A percentile compares a stretch with the other conserved stretches of the same genome.
Conservation (phyloP, 2,329 filamentous ascomycete species). For the Xylaria digitata region DNA sequence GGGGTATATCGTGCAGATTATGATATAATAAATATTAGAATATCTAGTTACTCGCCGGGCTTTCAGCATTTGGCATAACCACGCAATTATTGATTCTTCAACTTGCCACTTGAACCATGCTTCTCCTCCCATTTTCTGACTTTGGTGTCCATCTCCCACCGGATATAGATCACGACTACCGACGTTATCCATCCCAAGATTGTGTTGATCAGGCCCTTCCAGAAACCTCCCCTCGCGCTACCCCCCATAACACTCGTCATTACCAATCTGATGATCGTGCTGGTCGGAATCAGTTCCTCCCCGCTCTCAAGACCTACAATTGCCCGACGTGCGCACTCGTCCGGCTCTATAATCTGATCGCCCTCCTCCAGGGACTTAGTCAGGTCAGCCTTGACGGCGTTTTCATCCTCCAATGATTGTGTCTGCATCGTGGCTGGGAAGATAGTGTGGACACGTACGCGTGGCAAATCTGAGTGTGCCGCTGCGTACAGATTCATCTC, state of each 20-base stretch:
- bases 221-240: constrained; percentile 48
- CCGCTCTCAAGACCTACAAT: constrained; percentile 71
- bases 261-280: constrained; percentile 67
- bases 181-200: constrained; percentile 51
- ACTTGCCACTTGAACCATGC: constrained; percentile 44
- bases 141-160: constrained; percentile 54
- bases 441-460: constrained; percentile 70
- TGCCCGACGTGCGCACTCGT: constrained; percentile 68
- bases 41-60: too few relatives aligned
- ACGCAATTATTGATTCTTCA: constrained; percentile 5
- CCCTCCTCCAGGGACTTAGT: constrained; percentile 54
- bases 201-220: constrained; percentile 49
- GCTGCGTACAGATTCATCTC: constrained; percentile 59
- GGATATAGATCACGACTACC: constrained; percentile 53
- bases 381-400: constrained; percentile 53
- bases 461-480: constrained; percentile 43
- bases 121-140: constrained; percentile 51
- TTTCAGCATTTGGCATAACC: too few relatives aligned
- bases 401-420: constrained; percentile 60
- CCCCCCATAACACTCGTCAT: constrained; percentile 57
- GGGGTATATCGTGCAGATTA: too few relatives aligned
- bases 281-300: constrained; percentile 72
- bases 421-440: constrained; percentile 74
- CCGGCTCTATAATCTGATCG: constrained; percentile 57
- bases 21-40: too few relatives aligned